phyloP scores from a whole-genome alignment of 208 protist genomes.

The Acanthamoeba royreba region DNA sequence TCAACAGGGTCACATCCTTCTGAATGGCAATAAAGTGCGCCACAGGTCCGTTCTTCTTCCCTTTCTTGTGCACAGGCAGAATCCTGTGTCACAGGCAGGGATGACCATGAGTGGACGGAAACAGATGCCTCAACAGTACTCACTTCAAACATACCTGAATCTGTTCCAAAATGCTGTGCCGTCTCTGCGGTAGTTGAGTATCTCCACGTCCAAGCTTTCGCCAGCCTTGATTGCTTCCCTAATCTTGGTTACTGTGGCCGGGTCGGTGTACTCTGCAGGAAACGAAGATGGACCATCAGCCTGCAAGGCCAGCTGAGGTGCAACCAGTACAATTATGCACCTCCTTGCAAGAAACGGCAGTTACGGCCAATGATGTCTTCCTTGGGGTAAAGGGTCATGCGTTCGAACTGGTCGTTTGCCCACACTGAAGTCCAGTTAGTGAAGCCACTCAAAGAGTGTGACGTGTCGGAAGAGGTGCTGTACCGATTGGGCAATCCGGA shows the following conservation, averaged over 20 bases:
- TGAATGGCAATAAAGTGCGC: constrained; percentile 13
- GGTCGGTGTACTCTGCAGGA: not conserved
- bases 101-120: not conserved
- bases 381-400: constrained; percentile 30
- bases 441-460: not conserved
- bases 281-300: not conserved
- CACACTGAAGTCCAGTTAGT: not conserved
- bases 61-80: not conserved
- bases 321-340: not conserved
- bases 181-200: constrained; percentile 53
- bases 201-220: constrained; percentile 33
- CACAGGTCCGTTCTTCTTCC: not conserved
- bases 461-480: not conserved
- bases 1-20: constrained; percentile 31
- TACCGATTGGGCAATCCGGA: not conserved
- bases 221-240: not conserved
- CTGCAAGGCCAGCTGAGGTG: not conserved
- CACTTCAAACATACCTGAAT: not conserved
- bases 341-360: constrained; percentile 18
- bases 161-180: constrained; percentile 52
- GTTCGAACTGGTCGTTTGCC: constrained; percentile 35
- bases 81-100: not conserved
- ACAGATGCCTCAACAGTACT: not conserved
- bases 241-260: not conserved
- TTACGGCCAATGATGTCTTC: constrained; percentile 34